Base-by-base conservation (phyloP, 257 asterid species). In the Scutellaria baicalensis region DNA sequence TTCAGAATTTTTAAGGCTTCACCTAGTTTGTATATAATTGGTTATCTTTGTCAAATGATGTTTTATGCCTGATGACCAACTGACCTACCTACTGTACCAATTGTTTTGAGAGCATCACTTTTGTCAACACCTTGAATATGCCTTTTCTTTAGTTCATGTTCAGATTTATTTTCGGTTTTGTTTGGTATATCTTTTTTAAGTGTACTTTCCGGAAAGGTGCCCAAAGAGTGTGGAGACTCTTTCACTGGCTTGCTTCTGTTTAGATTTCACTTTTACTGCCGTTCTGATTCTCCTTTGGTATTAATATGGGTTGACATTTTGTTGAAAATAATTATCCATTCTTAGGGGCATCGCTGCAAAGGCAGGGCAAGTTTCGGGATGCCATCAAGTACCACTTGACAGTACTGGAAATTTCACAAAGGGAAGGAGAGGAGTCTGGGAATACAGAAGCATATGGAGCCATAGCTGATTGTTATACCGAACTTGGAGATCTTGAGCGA, bases 391-490 rank as follows among this genome's bases (percentile, higher is more conserved):
- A 86, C 80, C 99, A 91, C 52, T 75, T 90, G 0, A 74, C 80
- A 89, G 99, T 94, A 76, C 85, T 94, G 51, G 95, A 83, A 50
- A 79, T 94, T 48, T 89, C 97, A 5, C 81, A 84, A 67, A 81
- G 88, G 84, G 92, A 83, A 72, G 96, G 96, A 73, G 97, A 94
- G 75, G 92, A 91, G 44, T 94, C 97, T 20, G 99, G 99, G 33
- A 91, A 82, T 50, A 80, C 97, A 4, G 97, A 94, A 84, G 99
- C 99, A 43, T 91, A 81, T 56, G 99, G 97, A 52, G 97, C 99
- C 39, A 94, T 89, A 82, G 99, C 97, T 45, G 97, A 94, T 86
- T 94, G 97, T 72, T 94, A 94, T 60, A 89, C 97, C 4, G 97
- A 94, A 72, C 87, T 94, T 20, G 97, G 99, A 31, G 99, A 94